phyloP scores from a whole-genome alignment of 2,329 filamentous ascomycete species.

The Tolypocladium inflatum region DNA sequence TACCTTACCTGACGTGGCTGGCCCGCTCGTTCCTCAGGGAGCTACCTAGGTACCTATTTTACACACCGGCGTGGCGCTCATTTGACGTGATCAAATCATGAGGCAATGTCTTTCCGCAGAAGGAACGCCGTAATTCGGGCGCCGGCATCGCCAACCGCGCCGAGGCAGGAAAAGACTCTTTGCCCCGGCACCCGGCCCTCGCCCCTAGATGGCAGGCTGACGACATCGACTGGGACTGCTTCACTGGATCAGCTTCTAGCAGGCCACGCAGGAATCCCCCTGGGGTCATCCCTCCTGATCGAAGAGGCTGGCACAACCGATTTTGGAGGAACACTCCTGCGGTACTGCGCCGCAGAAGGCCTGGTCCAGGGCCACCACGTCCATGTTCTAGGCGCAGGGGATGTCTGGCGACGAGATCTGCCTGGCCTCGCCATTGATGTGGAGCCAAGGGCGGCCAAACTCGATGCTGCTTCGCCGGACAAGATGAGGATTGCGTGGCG shows the following conservation, averaged over 20 bases:
- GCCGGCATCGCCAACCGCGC: constrained; percentile 10
- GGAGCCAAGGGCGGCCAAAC: constrained; percentile 27
- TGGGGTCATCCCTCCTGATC: constrained; percentile 72
- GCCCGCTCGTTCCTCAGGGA: neutral
- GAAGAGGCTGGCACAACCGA: constrained; percentile 92
- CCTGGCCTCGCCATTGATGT: constrained; percentile 54
- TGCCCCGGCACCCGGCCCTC: constrained; percentile 63
- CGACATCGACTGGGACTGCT: constrained; percentile 82
- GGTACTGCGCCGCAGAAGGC: constrained; percentile 89
- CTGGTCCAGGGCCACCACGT: constrained; percentile 84
- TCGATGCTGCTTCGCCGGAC: constrained; percentile 40
- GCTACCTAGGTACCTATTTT: neutral
- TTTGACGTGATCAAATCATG: neutral
- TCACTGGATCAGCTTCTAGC: constrained; percentile 80
- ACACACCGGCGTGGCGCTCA: neutral
- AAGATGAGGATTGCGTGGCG: constrained; percentile 99
- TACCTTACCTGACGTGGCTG: neutral
- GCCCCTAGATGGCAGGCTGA: constrained; percentile 75
- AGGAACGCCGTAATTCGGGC: constrained; percentile 41
- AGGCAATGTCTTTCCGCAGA: constrained; percentile 47
- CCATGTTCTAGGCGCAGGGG: constrained; percentile 72
- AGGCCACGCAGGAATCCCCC: constrained; percentile 73
- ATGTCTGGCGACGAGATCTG: constrained; percentile 74
- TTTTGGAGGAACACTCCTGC: constrained; percentile 73
- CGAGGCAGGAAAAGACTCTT: constrained; percentile 25